These are phyloP conservation scores for Cyclotella kingstonii DNA, from an alignment of 108 stramenopile species.

Conservation along the genomic window DNA sequence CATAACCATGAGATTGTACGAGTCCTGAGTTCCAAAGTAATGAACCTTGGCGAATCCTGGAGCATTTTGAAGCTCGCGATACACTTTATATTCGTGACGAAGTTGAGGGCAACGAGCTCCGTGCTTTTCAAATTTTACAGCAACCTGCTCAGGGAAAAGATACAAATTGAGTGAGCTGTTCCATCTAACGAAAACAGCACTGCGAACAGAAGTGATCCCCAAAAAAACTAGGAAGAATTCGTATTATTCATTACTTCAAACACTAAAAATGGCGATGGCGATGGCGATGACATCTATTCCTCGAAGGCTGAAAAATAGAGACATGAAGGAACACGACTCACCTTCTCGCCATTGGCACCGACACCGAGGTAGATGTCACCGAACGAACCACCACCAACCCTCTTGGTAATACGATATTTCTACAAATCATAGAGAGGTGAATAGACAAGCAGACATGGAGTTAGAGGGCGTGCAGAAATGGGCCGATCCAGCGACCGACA, in stretches of 20 bases:
- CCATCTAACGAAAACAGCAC: background rate
- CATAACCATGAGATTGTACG: conserved; percentile 99
- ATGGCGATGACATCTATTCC: no score
- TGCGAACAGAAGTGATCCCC: no score
- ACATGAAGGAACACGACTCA: conserved; percentile 5
- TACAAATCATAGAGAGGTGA: conserved; percentile 16
- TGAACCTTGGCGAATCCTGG: conserved; percentile 95
- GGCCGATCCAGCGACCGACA: conserved; percentile 6
- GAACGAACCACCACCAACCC: conserved; percentile 99
- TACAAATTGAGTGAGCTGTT: background rate
- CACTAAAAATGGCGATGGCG: no score
- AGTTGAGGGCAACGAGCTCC: conserved; percentile 95
- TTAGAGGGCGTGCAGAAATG: background rate
- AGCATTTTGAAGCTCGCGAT: conserved; percentile 96
- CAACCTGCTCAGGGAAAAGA: conserved; percentile 55
- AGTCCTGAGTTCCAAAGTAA: conserved; percentile 96
- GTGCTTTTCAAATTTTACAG: conserved; percentile 94
- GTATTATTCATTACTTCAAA: no score
- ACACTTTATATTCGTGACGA: conserved; percentile 99
- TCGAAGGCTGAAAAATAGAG: background rate
- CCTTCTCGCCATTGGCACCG: conserved; percentile 86
- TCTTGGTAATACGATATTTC: conserved; percentile 98
- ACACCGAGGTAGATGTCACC: conserved; percentile 98
- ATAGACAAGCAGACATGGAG: conserved; percentile 7
- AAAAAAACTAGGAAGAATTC: no score